Base-by-base conservation (phyloP, 2,329 filamentous ascomycete genomes). In the Davidsoniella virescens region DNA sequence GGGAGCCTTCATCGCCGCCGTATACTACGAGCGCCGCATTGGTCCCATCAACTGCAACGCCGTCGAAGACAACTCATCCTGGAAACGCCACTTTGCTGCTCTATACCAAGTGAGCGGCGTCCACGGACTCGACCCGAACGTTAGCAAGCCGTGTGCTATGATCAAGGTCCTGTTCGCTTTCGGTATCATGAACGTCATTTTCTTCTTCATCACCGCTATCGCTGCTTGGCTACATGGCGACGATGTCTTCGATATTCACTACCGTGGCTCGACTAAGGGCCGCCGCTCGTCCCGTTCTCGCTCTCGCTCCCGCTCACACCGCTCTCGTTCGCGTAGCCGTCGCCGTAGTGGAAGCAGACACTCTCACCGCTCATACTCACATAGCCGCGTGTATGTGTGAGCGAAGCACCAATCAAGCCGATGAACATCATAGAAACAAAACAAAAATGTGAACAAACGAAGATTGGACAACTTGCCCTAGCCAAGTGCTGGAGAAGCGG, bases 151-250 rank as follows among this genome's bases (percentile, higher is more conserved):
- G 4, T 96, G 90, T 67, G 76, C 82, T 46, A 92, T 95, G 86
- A 76, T 94, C 60, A 96, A 95, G 75, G 83, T 88, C 1, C 75
- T 72, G 57, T 96, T 87, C 66, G 90, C 87, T 2, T 80, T 95
- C 57, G 87, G 77, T 45, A 95, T 96, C 63, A 93, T 95, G 73
- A 85, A 92, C 63, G 70, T 71, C 56, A 68, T 92, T 56, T 81
- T 88, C 62, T 94, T 94, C 67, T 80, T 82, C 63, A 69, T 82
- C 60, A 92, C 86, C 3, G 75, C 78, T 47, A 65, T 90, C 25
- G 69, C 92, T 41, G 86, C 87, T 23, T 74, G 70, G 56, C 62
- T 71, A 56, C 74, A 69, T 64, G 81, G 67, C 61, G 70, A 70
- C 54, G 45, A 52, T 29, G 42, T 25, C 14, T 45, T 29, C 33